These are phyloP conservation scores for Hygrophoropsis aurantiaca DNA, from an alignment of 768 basidiomycete species.

Conservation along the genomic window DNA sequence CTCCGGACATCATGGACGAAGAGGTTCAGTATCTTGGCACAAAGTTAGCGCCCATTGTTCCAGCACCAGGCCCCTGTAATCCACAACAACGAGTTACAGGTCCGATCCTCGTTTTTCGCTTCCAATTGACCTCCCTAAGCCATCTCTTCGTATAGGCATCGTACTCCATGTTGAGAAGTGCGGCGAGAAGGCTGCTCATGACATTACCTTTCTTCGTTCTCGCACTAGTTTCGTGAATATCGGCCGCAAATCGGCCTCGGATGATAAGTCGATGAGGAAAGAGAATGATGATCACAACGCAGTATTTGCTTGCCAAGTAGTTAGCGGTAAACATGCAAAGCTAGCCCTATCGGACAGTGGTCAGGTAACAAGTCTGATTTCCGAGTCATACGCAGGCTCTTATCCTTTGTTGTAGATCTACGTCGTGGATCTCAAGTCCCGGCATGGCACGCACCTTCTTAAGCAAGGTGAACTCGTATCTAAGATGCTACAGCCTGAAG, in stretches of 20 bases:
- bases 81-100: slow-evolving; percentile 40
- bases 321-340: slow-evolving; percentile 78
- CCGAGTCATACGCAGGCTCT: slow-evolving; percentile 17
- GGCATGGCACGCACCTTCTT: slow-evolving; percentile 74
- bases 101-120: slow-evolving; percentile 28
- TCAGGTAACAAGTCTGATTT: slow-evolving; percentile 45
- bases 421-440: slow-evolving; percentile 68
- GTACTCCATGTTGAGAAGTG: slow-evolving; percentile 57
- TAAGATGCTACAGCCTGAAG: slow-evolving; percentile 52
- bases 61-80: slow-evolving; percentile 27
- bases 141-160: slow-evolving; percentile 44
- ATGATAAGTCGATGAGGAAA: slow-evolving; percentile 37
- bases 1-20: slow-evolving; percentile 45
- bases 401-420: slow-evolving; percentile 49
- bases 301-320: slow-evolving; percentile 74
- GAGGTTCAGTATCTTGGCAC: slow-evolving; percentile 62
- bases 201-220: slow-evolving; percentile 52
- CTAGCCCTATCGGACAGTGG: slow-evolving; percentile 71
- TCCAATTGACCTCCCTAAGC: slow-evolving; percentile 14
- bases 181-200: slow-evolving; percentile 43
- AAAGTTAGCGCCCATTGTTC: slow-evolving; percentile 27
- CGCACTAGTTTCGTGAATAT: slow-evolving; percentile 55
- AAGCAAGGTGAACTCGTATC: slow-evolving; percentile 50
- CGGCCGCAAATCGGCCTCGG: slow-evolving; percentile 62
- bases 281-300: slow-evolving; percentile 48